A percentile compares a stretch with the other conserved stretches of the same genome.
Conservation (phyloP, 768 basidiomycete species). For the Boletus subparvulus region DNA sequence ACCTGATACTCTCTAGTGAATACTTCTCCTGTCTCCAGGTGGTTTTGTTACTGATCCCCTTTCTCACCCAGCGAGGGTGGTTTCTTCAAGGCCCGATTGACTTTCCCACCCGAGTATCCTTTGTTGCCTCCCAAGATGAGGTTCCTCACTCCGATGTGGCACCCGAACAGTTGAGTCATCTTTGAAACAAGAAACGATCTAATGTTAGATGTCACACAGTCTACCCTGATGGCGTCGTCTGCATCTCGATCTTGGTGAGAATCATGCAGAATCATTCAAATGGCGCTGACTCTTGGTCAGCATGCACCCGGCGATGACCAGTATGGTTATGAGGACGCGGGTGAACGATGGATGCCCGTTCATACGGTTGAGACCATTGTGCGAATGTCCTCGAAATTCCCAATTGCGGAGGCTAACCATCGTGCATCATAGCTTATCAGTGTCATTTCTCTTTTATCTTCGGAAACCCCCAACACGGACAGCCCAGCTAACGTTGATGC, state of each 20-base stretch:
- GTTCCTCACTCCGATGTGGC: constrained; percentile 95
- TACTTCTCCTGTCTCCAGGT: neutral
- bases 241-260: constrained; percentile 90
- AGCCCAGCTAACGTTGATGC: constrained; percentile 97
- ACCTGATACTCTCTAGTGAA: constrained; percentile 89
- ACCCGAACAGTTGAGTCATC: constrained; percentile 83
- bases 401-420: neutral
- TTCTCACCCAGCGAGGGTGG: constrained; percentile 78
- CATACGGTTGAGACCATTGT: constrained; percentile 98
- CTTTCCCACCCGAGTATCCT: constrained; percentile 90
- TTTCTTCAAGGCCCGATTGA: constrained; percentile 87
- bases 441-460: constrained; percentile 93
- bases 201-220: constrained; percentile 47
- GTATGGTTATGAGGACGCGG: constrained; percentile 95
- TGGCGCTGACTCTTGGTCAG: constrained; percentile 39
- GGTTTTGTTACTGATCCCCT: constrained; percentile 1
- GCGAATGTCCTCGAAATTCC: constrained; percentile 21
- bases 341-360: constrained; percentile 97
- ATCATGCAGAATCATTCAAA: neutral
- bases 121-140: constrained; percentile 92
- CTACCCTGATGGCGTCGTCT: constrained; percentile 89
- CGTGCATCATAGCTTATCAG: constrained; percentile 72
- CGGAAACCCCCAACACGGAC: constrained; percentile 86
- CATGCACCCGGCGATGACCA: constrained; percentile 96
- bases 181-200: neutral